Evolutionary conservation across 148 eudicot genomes (phyloP).

Genomic region (Dianthus caryophyllus): DNA sequence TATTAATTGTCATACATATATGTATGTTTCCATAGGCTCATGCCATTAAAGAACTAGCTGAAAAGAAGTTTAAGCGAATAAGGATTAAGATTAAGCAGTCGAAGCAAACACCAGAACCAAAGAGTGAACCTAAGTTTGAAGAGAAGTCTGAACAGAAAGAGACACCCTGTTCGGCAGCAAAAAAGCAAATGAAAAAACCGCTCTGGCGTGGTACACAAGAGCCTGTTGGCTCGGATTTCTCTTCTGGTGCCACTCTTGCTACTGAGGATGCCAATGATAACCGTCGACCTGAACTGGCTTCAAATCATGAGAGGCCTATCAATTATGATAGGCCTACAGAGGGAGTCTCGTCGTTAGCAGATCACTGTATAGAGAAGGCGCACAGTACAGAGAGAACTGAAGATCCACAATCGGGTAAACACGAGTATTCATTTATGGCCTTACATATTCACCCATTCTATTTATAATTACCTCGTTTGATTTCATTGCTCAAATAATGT

Average conservation of each 20-base stretch:
- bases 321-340: constrained; percentile 45
- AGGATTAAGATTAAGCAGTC: constrained; percentile 38
- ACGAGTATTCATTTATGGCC: not conserved
- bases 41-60: constrained; percentile 78
- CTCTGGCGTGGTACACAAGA: constrained; percentile 42
- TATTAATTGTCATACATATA: constrained; percentile 5
- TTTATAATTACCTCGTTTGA: not conserved
- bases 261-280: constrained; percentile 37
- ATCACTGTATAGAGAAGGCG: too few species aligned
- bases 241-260: constrained; percentile 42
- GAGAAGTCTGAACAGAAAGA: constrained; percentile 48
- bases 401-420: constrained; percentile 54
- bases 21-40: constrained; percentile 60
- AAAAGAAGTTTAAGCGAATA: constrained; percentile 59
- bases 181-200: constrained; percentile 54
- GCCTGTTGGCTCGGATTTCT: constrained; percentile 63
- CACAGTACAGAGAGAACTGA: constrained; percentile 52
- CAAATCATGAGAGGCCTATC: constrained; percentile 34
- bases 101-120: constrained; percentile 36
- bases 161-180: constrained; percentile 30
- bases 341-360: constrained; percentile 40
- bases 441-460: not conserved
- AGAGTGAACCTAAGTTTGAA: constrained; percentile 43
- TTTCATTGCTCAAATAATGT: too few species aligned
- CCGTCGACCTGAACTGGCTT: constrained; percentile 27